A percentile compares a stretch with the other conserved stretches of the same genome.
Evolutionary conservation across 73 alveolate genomes (phyloP).

Genomic region (Durusdinium trenchii): DNA sequence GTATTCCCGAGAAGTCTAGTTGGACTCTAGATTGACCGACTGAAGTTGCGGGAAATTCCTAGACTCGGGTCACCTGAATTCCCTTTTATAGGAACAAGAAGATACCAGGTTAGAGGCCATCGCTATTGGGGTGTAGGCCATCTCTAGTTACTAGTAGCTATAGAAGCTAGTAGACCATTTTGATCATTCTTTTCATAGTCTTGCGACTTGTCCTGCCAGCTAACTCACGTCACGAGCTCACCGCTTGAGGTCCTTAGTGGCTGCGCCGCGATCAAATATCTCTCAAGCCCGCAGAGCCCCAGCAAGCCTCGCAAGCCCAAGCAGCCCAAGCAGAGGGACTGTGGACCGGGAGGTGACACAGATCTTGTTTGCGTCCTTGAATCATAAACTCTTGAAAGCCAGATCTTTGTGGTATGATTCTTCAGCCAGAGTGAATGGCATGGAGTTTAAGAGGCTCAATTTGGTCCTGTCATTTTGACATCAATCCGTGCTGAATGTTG

Average conservation of each 20-base stretch:
- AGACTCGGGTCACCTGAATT: not conserved
- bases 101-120: not conserved
- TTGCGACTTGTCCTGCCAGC: not conserved
- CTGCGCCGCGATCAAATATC: not conserved
- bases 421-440: conserved; percentile 11
- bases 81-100: not conserved
- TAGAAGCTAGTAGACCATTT: not conserved
- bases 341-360: too few relatives aligned
- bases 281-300: conserved; percentile 4
- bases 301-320: not conserved
- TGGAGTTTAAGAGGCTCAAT: too few relatives aligned
- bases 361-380: not conserved
- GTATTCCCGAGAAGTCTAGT: too few relatives aligned
- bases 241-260: not conserved
- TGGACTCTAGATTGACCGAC: too few relatives aligned
- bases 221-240: not conserved
- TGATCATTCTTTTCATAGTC: not conserved
- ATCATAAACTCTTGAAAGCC: too few relatives aligned
- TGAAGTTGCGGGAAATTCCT: too few relatives aligned
- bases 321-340: not conserved
- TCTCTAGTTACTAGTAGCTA: not conserved
- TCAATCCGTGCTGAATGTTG: too few relatives aligned
- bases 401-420: not conserved
- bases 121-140: not conserved
- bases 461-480: too few relatives aligned